Conservation (phyloP, 192 early-diverging fungal species). For the Jimgerdemannia flammicorona region DNA sequence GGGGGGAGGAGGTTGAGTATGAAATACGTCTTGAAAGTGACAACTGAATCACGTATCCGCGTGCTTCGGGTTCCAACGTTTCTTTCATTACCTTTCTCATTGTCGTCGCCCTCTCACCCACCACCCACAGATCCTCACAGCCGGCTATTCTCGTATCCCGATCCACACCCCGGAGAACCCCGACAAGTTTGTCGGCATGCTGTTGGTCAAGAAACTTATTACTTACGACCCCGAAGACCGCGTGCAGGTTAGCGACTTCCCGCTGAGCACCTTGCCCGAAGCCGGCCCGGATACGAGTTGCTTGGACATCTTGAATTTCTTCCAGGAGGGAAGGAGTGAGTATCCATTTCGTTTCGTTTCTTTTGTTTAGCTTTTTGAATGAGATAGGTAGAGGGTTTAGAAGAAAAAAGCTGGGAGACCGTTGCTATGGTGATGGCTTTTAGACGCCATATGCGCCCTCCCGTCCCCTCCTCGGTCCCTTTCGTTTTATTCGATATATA, state of each 20-base stretch:
- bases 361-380: too few relatives aligned
- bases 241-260: constrained; percentile 57
- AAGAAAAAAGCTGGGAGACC: too few relatives aligned
- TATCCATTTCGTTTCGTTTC: neutral
- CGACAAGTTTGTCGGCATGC: constrained; percentile 69
- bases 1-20: too few relatives aligned
- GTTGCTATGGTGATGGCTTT: too few relatives aligned
- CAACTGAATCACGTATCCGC: too few relatives aligned
- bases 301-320: constrained; percentile 77
- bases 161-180: constrained; percentile 57
- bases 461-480: neutral
- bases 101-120: neutral
- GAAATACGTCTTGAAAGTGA: too few relatives aligned
- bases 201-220: constrained; percentile 73
- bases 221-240: constrained; percentile 70
- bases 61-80: too few relatives aligned
- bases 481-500: neutral
- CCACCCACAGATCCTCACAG: constrained; percentile 42
- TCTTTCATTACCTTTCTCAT: too few relatives aligned
- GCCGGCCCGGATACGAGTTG: constrained; percentile 54
- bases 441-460: neutral
- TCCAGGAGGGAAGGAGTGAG: constrained; percentile 73
- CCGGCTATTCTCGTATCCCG: constrained; percentile 76
- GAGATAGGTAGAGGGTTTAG: too few relatives aligned
- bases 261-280: constrained; percentile 47